phyloP scores from a whole-genome alignment of 164 flowering plant genomes.

The Aristolochia contorta region DNA sequence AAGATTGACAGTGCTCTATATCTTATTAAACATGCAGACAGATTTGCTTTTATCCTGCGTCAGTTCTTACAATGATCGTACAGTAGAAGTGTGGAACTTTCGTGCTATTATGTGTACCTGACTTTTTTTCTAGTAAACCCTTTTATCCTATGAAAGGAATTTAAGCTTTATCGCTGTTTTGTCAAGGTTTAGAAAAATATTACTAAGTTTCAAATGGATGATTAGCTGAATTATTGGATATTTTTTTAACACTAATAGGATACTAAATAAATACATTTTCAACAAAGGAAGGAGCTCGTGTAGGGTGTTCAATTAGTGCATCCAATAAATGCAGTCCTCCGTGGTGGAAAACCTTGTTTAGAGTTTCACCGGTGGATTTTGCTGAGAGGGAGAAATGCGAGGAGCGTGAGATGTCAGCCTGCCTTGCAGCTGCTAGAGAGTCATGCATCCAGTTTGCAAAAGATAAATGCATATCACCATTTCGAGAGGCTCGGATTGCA shows the following conservation, averaged over 20 bases:
- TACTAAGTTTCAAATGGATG: not conserved
- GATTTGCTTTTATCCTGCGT: not conserved
- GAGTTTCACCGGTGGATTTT: conserved; percentile 11
- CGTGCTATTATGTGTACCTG: not conserved
- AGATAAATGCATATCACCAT: conserved; percentile 19
- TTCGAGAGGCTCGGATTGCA: conserved; percentile 23
- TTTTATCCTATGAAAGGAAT: not conserved
- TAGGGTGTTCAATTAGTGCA: conserved; percentile 24
- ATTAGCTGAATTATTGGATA: not conserved
- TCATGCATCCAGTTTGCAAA: conserved; percentile 22
- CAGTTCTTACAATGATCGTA: not conserved
- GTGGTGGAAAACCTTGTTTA: conserved; percentile 24
- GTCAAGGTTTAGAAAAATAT: not conserved
- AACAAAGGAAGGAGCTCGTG: conserved; percentile 23
- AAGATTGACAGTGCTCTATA: conserved; percentile 25
- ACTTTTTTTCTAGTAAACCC: not conserved
- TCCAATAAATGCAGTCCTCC: conserved; percentile 26
- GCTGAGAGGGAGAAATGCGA: conserved; percentile 25
- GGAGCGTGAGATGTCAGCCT: conserved; percentile 25
- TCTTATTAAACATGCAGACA: not conserved
- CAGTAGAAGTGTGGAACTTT: not conserved
- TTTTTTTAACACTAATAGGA: not conserved
- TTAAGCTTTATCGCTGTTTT: not conserved
- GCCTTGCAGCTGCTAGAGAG: conserved; percentile 20
- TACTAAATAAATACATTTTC: not conserved